Percentiles rank a stretch among this genome's conserved stretches.
These are phyloP conservation scores for Simplicillium sp. DNA, from an alignment of 2,329 filamentous ascomycete genomes.

Conservation along the genomic window DNA sequence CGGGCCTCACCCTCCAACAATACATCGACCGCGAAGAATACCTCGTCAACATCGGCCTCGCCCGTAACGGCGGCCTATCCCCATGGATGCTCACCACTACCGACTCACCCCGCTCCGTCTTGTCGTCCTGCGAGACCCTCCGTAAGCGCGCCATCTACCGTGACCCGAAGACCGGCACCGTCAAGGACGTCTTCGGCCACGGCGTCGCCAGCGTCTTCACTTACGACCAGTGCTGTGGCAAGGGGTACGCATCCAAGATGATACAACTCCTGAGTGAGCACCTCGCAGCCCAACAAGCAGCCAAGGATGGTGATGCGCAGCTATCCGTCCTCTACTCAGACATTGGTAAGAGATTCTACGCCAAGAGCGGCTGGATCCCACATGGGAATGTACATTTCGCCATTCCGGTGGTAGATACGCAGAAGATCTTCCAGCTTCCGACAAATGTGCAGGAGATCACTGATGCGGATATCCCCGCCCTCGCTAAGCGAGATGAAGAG, in stretches of 20 bases:
- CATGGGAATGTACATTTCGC: constrained; percentile 44
- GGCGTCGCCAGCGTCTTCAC: constrained; percentile 78
- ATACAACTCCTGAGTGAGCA: constrained; percentile 50
- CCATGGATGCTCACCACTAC: constrained; percentile 54
- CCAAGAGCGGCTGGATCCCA: constrained; percentile 64
- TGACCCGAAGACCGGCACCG: constrained; percentile 17
- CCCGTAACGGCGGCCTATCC: constrained; percentile 47
- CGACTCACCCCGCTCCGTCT: constrained; percentile 38
- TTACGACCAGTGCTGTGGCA: constrained; percentile 53
- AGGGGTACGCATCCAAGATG: constrained; percentile 72
- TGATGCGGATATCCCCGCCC: constrained; percentile 47
- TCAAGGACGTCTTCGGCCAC: constrained; percentile 52
- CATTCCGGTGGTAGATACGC: constrained; percentile 25
- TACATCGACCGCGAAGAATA: constrained; percentile 53
- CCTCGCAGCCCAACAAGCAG: constrained; percentile 19
- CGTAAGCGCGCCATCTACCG: constrained; percentile 47
- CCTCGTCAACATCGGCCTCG: constrained; percentile 47
- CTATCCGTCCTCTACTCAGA: constrained; percentile 83
- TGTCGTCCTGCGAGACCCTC: constrained; percentile 56
- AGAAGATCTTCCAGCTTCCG: constrained; percentile 50
- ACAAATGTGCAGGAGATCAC: constrained; percentile 30
- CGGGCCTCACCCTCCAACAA: constrained; percentile 38
- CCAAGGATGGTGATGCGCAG: constrained; percentile 23
- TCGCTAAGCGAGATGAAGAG: constrained; percentile 56
- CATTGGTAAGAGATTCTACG: constrained; percentile 77